Conservation (phyloP, 768 basidiomycete genomes). For the Boletus speciosus region DNA sequence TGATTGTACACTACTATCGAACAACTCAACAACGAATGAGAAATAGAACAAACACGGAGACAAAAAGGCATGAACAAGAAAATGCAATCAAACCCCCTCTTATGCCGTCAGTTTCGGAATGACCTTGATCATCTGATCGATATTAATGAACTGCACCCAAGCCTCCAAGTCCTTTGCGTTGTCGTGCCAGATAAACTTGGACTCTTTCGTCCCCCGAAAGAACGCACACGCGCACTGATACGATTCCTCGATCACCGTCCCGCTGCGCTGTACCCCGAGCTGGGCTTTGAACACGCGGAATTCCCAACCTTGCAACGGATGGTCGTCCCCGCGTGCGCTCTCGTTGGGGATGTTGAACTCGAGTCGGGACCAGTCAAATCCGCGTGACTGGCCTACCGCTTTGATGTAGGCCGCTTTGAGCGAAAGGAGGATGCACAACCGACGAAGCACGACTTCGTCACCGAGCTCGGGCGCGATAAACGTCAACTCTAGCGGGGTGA, state of each 20-base stretch:
- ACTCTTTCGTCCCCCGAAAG: conserved; percentile 63
- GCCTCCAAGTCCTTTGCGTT: conserved; percentile 63
- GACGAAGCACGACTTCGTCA: conserved; percentile 66
- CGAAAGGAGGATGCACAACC: conserved; percentile 73
- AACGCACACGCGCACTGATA: conserved; percentile 80
- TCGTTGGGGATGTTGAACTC: conserved; percentile 73
- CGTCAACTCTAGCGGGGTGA: conserved; percentile 49
- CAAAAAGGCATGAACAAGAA: neutral
- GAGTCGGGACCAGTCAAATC: conserved; percentile 78
- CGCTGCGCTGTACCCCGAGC: conserved; percentile 61
- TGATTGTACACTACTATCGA: conserved; percentile 7
- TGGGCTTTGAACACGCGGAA: conserved; percentile 76
- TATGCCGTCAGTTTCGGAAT: conserved; percentile 68
- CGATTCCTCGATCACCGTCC: conserved; percentile 52
- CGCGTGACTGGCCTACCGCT: conserved; percentile 76
- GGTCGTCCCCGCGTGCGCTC: conserved; percentile 62
- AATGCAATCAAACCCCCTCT: conserved; percentile 13
- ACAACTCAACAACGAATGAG: neutral
- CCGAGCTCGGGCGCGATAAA: conserved; percentile 49
- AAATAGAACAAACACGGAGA: conserved; percentile 1
- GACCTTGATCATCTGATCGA: conserved; percentile 79
- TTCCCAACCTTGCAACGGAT: conserved; percentile 76
- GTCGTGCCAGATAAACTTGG: conserved; percentile 70
- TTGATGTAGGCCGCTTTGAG: conserved; percentile 81
- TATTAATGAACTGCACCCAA: conserved; percentile 83